Conservation (phyloP, 2,329 filamentous ascomycete species). For the Fusarium sp. region DNA sequence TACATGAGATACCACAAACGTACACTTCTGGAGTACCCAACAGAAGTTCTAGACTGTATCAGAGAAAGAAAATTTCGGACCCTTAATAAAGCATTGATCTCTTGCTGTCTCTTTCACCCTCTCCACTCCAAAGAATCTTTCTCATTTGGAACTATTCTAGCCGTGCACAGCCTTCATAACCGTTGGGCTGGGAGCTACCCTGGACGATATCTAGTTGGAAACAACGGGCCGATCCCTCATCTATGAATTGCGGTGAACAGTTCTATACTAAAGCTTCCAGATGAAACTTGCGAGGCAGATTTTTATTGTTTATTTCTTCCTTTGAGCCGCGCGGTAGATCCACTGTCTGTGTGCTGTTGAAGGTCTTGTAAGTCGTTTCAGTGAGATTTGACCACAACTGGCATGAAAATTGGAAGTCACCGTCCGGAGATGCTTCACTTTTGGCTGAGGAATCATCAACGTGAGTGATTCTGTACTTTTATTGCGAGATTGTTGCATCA, state of each 20-base stretch:
- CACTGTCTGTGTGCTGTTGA: conserved; percentile 2
- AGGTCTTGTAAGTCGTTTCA: conserved; percentile 12
- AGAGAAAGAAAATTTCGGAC: background rate
- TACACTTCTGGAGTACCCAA: background rate
- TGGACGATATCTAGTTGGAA: conserved; percentile 11
- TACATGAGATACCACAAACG: conserved; percentile 21
- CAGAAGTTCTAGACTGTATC: background rate
- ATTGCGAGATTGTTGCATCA: background rate
- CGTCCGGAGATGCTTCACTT: background rate
- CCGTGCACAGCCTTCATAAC: conserved; percentile 3
- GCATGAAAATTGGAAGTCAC: background rate
- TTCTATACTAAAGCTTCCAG: no score
- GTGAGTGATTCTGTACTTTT: background rate
- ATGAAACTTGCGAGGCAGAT: conserved; percentile 16
- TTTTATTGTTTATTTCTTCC: background rate
- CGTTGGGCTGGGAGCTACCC: conserved; percentile 22
- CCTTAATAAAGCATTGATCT: background rate
- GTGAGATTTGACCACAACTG: background rate
- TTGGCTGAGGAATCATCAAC: background rate
- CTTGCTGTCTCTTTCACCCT: background rate
- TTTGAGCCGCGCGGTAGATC: conserved; percentile 8
- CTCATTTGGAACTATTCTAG: conserved; percentile 16
- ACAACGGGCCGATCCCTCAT: conserved; percentile 10
- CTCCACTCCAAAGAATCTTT: background rate
- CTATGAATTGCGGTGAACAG: background rate